Base-by-base conservation (phyloP, 441 rosid species). In the Jatropha multifida region DNA sequence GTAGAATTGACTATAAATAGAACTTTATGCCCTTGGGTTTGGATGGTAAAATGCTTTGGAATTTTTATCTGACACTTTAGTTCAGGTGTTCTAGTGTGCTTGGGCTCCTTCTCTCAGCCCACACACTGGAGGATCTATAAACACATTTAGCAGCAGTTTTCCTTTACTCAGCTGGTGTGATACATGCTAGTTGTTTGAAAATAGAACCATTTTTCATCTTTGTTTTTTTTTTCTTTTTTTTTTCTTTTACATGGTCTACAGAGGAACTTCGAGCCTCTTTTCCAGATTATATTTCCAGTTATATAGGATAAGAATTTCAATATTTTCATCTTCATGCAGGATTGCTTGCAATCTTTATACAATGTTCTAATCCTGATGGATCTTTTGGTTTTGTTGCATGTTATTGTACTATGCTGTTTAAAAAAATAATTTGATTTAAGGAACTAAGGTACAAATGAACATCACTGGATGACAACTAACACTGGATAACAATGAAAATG, bases 221-320 rank as follows among this genome's bases (percentile, higher is more conserved):
- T 66, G 8, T 44, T 12, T 67, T 14, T 14, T 37, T 46, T 2
- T 32, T 32, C 0, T 32, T 66, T 7, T 44, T 12, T 67, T 14
- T 14, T 37, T 46, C 32, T 32, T 32, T 32, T 32, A 1, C 48
- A 44, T 56, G 9, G 15, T 4, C 17, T 40, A 1, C 17, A n/a
- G 13, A 70, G 61, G 32, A 54, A 37, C 13, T 52, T 8, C 8
- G 10, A 20, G 5, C 3, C 27, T 32, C 20, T 11, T 1, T 38
- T 51, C 15, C 56, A 6, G 23, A 20, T 3, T 1, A 38, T 71
- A 7, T 32, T 44, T 26, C 13, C 4, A 14, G 49, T 60, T 59
- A 15, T 71, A 18, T 67, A 17, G 48, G n/a, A 67, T 44, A n/a
- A 48, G 38, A 67, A 67, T 46, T 67, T 23, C 32, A 26, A 68